Percentiles rank a stretch among this genome's conserved stretches.
phyloP scores from a whole-genome alignment of 1,139 yeast species.

The Arxiozyma bovina region DNA sequence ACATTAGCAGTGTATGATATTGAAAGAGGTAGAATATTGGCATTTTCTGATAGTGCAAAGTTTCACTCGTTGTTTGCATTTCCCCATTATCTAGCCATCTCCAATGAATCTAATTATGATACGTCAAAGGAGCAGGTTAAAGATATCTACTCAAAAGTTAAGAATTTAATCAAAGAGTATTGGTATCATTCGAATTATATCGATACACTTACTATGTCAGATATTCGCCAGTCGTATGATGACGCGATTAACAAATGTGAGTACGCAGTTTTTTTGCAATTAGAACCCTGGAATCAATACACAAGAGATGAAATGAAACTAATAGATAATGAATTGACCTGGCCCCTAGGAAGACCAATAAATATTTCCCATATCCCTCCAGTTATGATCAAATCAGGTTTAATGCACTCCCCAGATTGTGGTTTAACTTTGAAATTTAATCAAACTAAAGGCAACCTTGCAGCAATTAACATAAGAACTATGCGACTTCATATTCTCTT shows the following conservation, averaged over 20 bases:
- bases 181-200: conserved; percentile 31
- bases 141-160: conserved; percentile 38
- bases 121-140: conserved; percentile 27
- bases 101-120: conserved; percentile 29
- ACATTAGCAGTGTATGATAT: conserved; percentile 65
- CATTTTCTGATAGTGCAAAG: conserved; percentile 61
- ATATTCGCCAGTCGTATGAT: conserved; percentile 32
- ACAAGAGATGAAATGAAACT: conserved; percentile 44
- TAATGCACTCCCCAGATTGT: conserved; percentile 85
- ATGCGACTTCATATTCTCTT: conserved; percentile 41
- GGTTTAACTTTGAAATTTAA: conserved; percentile 46
- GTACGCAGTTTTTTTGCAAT: conserved; percentile 56
- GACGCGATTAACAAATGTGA: conserved; percentile 53
- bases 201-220: conserved; percentile 33
- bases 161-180: conserved; percentile 27
- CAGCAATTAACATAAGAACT: conserved; percentile 41
- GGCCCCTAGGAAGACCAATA: conserved; percentile 73
- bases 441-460: conserved; percentile 47
- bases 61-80: conserved; percentile 51
- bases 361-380: conserved; percentile 44
- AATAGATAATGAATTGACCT: conserved; percentile 61
- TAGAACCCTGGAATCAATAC: conserved; percentile 47
- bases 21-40: conserved; percentile 56
- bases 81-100: conserved; percentile 26
- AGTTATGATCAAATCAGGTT: conserved; percentile 44